phyloP scores from a whole-genome alignment of 345 rosid species.

The Aurinia saxatilis region DNA sequence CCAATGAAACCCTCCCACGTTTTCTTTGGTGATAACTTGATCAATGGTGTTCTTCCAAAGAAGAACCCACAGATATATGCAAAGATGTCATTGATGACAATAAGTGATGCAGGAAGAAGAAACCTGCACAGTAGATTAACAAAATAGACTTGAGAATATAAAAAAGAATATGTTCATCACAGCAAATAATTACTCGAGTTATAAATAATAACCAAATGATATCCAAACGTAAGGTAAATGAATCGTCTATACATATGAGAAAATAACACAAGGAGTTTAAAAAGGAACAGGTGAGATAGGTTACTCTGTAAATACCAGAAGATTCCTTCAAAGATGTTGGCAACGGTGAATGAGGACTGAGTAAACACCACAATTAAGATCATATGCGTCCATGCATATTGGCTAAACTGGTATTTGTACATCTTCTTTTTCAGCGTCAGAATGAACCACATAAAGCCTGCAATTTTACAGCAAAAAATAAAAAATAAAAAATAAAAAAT shows the following conservation, averaged over 20 bases:
- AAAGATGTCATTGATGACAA: constrained; percentile 78
- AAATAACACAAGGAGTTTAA: not conserved
- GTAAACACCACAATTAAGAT: constrained; percentile 77
- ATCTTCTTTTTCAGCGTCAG: constrained; percentile 77
- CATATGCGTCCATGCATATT: constrained; percentile 93
- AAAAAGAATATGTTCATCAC: not conserved
- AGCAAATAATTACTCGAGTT: not conserved
- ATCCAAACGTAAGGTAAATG: not conserved
- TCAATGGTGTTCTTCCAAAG: constrained; percentile 90
- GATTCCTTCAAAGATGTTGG: constrained; percentile 86
- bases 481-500: too few relatives aligned
- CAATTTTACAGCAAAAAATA: not conserved
- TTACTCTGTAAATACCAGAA: constrained; percentile 43
- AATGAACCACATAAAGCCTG: constrained; percentile 72
- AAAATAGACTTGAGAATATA: constrained; percentile 1
- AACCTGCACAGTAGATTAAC: constrained; percentile 48
- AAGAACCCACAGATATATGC: constrained; percentile 87
- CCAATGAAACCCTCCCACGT: constrained; percentile 99
- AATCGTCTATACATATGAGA: not conserved
- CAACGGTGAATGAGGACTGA: constrained; percentile 81
- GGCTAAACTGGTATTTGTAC: constrained; percentile 94
- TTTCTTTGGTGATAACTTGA: constrained; percentile 93
- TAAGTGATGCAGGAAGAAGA: constrained; percentile 93
- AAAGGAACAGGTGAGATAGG: not conserved
- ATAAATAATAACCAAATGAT: not conserved